Conservation (phyloP, 306 rosid genomes). For the Mimosa pudica region DNA sequence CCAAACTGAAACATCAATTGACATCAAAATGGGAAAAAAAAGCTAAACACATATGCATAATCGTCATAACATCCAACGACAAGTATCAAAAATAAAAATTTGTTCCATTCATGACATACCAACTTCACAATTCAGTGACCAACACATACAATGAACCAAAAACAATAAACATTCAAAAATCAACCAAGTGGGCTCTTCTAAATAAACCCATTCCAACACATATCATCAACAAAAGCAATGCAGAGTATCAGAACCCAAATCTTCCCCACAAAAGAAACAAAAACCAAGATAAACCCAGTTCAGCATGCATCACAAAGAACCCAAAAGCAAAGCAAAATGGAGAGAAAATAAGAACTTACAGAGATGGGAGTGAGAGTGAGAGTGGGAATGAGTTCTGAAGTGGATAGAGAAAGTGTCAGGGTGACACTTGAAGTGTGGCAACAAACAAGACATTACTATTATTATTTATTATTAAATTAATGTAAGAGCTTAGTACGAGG, state of each 20-base stretch:
- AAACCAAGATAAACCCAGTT: constrained; percentile 8
- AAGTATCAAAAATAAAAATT: background rate
- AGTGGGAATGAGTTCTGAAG: constrained; percentile 47
- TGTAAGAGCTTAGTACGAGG: background rate
- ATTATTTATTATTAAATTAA: too few species aligned
- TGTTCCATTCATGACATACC: background rate
- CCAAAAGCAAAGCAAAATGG: background rate
- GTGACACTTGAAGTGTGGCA: constrained; percentile 74
- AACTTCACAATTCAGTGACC: background rate
- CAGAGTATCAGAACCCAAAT: background rate
- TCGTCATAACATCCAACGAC: background rate
- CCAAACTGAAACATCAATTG: background rate
- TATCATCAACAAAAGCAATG: constrained; percentile 1
- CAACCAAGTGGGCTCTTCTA: background rate
- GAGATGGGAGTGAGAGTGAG: constrained; percentile 30
- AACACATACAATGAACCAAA: background rate
- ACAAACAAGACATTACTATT: constrained; percentile 82
- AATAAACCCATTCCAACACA: background rate
- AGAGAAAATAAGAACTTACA: constrained; percentile 36
- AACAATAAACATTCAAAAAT: background rate
- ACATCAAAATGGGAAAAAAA: background rate
- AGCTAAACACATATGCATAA: background rate
- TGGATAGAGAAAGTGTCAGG: constrained; percentile 55
- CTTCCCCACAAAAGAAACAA: background rate
- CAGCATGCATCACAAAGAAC: background rate